These are phyloP conservation scores for Dysphania ambrosioides DNA, from an alignment of 148 eudicot genomes.

Conservation along the genomic window DNA sequence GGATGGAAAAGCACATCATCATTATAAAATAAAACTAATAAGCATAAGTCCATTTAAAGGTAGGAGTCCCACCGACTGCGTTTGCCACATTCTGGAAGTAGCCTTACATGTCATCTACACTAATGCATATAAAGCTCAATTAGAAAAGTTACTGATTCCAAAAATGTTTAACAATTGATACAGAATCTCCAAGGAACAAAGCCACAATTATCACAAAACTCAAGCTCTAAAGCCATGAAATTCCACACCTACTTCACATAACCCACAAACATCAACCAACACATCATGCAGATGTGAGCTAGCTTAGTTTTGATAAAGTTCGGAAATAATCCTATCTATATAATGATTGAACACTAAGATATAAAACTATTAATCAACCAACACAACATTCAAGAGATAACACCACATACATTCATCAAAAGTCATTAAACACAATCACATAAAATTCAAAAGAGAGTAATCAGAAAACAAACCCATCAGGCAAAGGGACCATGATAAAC, in stretches of 20 bases:
- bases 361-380: too few relatives aligned
- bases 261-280: too few relatives aligned
- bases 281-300: too few relatives aligned
- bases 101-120: neutral
- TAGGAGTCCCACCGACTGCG: neutral
- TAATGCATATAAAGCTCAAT: neutral
- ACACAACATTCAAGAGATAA: too few relatives aligned
- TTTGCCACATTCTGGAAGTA: neutral
- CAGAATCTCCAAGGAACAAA: too few relatives aligned
- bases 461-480: conserved; percentile 74
- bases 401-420: neutral
- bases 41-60: neutral
- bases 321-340: too few relatives aligned
- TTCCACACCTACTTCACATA: too few relatives aligned
- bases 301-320: too few relatives aligned
- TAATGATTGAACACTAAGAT: too few relatives aligned
- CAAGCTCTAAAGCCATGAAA: too few relatives aligned
- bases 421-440: neutral
- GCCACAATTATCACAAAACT: too few relatives aligned
- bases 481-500: conserved; percentile 85
- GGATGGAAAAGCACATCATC: conserved; percentile 2
- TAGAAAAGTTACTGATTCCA: neutral
- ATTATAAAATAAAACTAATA: neutral
- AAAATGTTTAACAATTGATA: neutral
- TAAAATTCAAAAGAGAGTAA: conserved; percentile 16